A percentile compares a stretch with the other conserved stretches of the same genome.
phyloP scores from a whole-genome alignment of 2,329 filamentous ascomycete genomes.

The Alternaria incomplexa region DNA sequence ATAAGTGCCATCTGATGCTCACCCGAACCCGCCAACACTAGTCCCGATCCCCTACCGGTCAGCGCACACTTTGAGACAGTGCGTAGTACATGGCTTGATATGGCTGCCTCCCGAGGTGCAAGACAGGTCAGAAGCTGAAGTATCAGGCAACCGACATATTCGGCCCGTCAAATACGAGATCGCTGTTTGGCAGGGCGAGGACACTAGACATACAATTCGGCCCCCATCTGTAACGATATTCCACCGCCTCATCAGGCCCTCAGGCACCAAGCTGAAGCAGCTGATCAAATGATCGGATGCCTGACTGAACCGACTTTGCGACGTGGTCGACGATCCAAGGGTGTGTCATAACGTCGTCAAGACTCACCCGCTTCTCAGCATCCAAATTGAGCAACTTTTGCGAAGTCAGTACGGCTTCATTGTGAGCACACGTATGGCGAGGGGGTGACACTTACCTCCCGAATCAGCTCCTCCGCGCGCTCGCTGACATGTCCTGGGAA shows the following conservation, averaged over 20 bases:
- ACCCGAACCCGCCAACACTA: neutral
- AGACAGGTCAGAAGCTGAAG: neutral
- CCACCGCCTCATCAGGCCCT: neutral
- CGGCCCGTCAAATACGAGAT: neutral
- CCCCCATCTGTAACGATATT: neutral
- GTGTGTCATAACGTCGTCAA: constrained; percentile 83
- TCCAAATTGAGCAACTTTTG: constrained; percentile 59
- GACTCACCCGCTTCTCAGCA: constrained; percentile 83
- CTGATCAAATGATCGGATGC: constrained; percentile 1
- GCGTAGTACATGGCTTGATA: neutral
- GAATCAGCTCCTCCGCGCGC: constrained; percentile 83
- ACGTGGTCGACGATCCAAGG: constrained; percentile 87
- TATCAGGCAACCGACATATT: neutral
- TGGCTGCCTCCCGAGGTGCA: neutral
- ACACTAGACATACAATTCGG: neutral
- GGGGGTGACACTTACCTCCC: constrained; percentile 22
- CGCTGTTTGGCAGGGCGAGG: neutral
- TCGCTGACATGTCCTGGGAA: constrained; percentile 84
- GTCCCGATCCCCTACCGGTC: neutral
- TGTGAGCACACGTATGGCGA: neutral
- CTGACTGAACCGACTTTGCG: neutral
- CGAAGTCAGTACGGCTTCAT: neutral
- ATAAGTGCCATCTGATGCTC: neutral
- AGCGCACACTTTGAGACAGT: neutral
- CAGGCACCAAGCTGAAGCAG: neutral